These are phyloP conservation scores for Chamaecyparis obtusa DNA, from an alignment of 75 land plant genomes.

Conservation along the genomic window DNA sequence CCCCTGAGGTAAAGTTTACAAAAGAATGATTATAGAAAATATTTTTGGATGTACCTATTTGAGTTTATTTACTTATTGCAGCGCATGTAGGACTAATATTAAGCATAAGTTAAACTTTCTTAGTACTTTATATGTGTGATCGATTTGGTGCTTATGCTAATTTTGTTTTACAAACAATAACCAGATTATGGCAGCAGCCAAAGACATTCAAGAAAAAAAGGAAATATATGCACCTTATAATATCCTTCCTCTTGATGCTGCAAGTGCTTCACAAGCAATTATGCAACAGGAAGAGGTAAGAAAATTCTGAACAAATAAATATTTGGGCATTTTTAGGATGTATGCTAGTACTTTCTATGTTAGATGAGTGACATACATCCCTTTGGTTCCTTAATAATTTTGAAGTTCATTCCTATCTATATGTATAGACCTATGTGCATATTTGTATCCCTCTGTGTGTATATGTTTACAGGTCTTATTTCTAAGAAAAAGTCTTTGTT, in stretches of 20 bases:
- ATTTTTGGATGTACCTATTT: background rate
- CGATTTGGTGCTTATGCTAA: background rate
- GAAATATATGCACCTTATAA: constrained; percentile 91
- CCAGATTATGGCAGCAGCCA: constrained; percentile 95
- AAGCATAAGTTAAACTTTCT: background rate
- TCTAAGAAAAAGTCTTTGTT: background rate
- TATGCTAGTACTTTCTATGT: background rate
- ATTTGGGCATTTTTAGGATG: background rate
- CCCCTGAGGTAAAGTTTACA: constrained; percentile 75
- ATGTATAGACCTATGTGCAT: background rate
- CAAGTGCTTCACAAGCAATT: constrained; percentile 88
- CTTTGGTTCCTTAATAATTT: background rate
- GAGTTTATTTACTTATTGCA: background rate
- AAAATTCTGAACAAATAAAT: background rate
- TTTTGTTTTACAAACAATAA: background rate
- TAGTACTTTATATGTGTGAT: background rate
- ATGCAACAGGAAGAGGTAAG: constrained; percentile 61
- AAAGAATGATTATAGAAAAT: background rate
- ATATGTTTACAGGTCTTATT: background rate
- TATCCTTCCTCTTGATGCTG: constrained; percentile 95
- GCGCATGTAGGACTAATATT: background rate
- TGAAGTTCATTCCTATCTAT: background rate
- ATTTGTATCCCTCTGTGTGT: background rate
- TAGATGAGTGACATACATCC: background rate
- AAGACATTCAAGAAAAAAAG: constrained; percentile 90